A percentile compares a stretch with the other conserved stretches of the same genome.
phyloP scores from a whole-genome alignment of 192 early-diverging fungal genomes.

The Podochytrium sp. region DNA sequence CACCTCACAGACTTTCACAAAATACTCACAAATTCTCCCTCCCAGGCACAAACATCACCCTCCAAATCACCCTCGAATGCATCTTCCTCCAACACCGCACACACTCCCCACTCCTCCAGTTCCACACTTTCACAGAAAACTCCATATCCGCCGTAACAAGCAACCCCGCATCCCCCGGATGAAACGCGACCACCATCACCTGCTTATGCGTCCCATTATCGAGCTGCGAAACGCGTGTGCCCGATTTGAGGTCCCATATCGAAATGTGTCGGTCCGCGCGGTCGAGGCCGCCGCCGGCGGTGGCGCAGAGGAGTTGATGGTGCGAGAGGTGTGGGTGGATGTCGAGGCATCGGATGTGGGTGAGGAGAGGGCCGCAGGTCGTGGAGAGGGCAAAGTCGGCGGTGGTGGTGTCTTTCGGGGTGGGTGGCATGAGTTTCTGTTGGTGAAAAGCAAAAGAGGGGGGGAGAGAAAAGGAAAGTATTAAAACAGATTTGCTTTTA shows the following conservation, averaged over 20 bases:
- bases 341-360: slow-evolving; percentile 45
- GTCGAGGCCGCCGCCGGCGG: slow-evolving; percentile 52
- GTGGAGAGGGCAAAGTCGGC: slow-evolving; percentile 49
- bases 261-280: slow-evolving; percentile 51
- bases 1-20: too few relatives aligned
- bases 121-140: slow-evolving; percentile 63
- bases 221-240: slow-evolving; percentile 43
- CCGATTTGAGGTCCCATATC: slow-evolving; percentile 51
- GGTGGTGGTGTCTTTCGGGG: slow-evolving; percentile 32
- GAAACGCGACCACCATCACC: slow-evolving; percentile 45
- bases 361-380: slow-evolving; percentile 44
- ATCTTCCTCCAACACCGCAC: slow-evolving; percentile 52
- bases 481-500: too few relatives aligned
- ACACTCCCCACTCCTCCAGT: slow-evolving; percentile 45
- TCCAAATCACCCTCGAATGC: slow-evolving; percentile 56
- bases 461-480: too few relatives aligned
- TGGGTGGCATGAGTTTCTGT: slow-evolving; percentile 42
- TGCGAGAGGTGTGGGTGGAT: slow-evolving; percentile 26
- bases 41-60: slow-evolving; percentile 47
- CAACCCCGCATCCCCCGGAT: slow-evolving; percentile 41
- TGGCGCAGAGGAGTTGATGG: slow-evolving; percentile 41
- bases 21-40: slow-evolving; percentile 38
- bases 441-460: too few relatives aligned
- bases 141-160: slow-evolving; percentile 60
- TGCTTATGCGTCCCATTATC: slow-evolving; percentile 59